Evolutionary conservation across 305 asterid species (phyloP).

Genomic region (Plantago rigida): DNA sequence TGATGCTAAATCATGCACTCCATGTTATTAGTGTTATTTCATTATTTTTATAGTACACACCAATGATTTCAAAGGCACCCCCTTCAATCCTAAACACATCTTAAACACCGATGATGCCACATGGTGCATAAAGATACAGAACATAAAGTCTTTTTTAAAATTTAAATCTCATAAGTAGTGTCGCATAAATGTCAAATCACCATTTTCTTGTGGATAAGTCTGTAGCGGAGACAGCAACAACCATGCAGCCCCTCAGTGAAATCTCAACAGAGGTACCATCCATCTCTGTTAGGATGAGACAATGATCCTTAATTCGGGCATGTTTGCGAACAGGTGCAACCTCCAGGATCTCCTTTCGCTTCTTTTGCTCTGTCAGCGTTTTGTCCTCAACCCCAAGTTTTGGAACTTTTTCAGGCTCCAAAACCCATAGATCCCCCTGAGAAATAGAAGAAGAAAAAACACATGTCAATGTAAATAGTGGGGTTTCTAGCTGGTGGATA

Average conservation of each 20-base stretch:
- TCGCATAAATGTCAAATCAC: slow-evolving; percentile 33
- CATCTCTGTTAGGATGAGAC: slow-evolving; percentile 51
- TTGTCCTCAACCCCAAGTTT: slow-evolving; percentile 41
- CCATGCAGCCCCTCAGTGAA: slow-evolving; percentile 56
- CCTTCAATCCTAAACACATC: too few species aligned
- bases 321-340: slow-evolving; percentile 57
- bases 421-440: slow-evolving; percentile 72
- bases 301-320: slow-evolving; percentile 50
- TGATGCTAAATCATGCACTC: too few species aligned
- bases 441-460: slow-evolving; percentile 22
- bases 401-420: slow-evolving; percentile 61
- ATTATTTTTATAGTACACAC: too few species aligned
- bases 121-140: slow-evolving; percentile 17
- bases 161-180: slow-evolving; percentile 17
- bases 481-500: slow-evolving; percentile 1
- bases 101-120: slow-evolving; percentile 3
- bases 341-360: slow-evolving; percentile 58
- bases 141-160: slow-evolving; percentile 14
- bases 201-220: slow-evolving; percentile 65
- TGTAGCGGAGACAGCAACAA: slow-evolving; percentile 81
- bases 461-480: slow-evolving; percentile 6
- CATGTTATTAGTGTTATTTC: too few species aligned
- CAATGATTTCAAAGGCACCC: too few species aligned
- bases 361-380: slow-evolving; percentile 45
- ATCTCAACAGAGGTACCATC: slow-evolving; percentile 58